A percentile compares a stretch with the other conserved stretches of the same genome.
Evolutionary conservation across 2,329 filamentous ascomycete species (phyloP).

Genomic region (Phaeosphaeriaceae sp.): DNA sequence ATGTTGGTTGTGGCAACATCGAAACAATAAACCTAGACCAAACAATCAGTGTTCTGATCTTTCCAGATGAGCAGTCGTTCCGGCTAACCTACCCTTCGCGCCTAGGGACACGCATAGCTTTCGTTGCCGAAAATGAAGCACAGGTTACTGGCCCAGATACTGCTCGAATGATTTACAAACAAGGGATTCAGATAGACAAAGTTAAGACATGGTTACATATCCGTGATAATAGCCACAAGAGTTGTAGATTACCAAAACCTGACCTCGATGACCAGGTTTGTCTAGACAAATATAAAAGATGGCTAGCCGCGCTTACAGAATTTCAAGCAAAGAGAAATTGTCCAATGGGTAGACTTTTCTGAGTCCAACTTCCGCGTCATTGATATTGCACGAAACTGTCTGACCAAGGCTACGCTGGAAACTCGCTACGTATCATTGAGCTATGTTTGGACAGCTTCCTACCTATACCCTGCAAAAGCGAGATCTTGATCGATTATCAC

Average conservation of each 20-base stretch:
- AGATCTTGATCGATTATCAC: not conserved
- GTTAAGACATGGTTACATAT: not conserved
- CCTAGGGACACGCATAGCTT: constrained; percentile 3
- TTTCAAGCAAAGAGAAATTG: no score
- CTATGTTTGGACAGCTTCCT: constrained; percentile 16
- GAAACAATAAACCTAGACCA: not conserved
- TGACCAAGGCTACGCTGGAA: not conserved
- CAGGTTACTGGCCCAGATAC: not conserved
- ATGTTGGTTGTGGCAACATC: not conserved
- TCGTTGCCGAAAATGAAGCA: not conserved
- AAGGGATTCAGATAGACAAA: not conserved
- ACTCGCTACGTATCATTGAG: constrained; percentile 13
- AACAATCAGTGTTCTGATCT: constrained; percentile 1
- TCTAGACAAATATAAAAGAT: no score
- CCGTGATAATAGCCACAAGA: not conserved
- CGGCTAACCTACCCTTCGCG: constrained; percentile 5
- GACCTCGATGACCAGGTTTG: no score
- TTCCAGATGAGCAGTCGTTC: constrained; percentile 4
- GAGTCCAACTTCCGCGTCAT: no score
- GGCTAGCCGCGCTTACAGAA: no score
- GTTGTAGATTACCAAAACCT: not conserved
- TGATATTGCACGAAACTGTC: no score
- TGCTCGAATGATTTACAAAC: not conserved
- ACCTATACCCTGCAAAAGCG: not conserved
- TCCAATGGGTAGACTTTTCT: no score